Evolutionary conservation across 2,329 filamentous ascomycete species (phyloP).

Genomic region (Lachnellula subtilissima): DNA sequence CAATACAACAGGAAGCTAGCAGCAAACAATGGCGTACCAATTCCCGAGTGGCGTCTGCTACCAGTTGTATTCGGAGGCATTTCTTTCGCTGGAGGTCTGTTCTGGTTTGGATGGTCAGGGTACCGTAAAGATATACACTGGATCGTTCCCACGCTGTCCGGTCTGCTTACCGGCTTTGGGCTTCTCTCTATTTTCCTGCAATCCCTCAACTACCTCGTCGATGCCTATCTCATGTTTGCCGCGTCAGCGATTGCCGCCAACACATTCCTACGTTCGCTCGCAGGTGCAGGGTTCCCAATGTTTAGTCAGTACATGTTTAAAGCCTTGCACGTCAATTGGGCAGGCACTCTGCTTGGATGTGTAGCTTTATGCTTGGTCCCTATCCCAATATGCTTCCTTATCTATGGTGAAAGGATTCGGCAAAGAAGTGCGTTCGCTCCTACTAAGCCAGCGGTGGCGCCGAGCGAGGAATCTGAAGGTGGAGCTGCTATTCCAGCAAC

Average conservation of each 20-base stretch:
- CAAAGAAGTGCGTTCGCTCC: constrained; percentile 52
- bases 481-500: neutral
- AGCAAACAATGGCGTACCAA: constrained; percentile 59
- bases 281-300: constrained; percentile 74
- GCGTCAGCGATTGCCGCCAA: constrained; percentile 80
- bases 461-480: constrained; percentile 20
- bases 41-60: constrained; percentile 64
- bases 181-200: constrained; percentile 81
- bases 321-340: constrained; percentile 58
- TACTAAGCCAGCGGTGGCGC: constrained; percentile 28
- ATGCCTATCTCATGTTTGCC: constrained; percentile 57
- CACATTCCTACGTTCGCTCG: constrained; percentile 72
- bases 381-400: constrained; percentile 58
- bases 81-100: constrained; percentile 59
- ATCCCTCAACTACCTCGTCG: constrained; percentile 74
- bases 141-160: constrained; percentile 59
- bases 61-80: constrained; percentile 56
- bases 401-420: constrained; percentile 55
- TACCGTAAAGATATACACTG: constrained; percentile 50
- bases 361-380: constrained; percentile 54
- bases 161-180: constrained; percentile 65
- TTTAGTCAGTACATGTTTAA: constrained; percentile 70
- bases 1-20: constrained; percentile 64
- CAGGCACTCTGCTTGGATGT: constrained; percentile 56
- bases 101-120: constrained; percentile 73